Evolutionary conservation across 2,329 filamentous ascomycete genomes (phyloP).

Genomic region (Neopestalotiopsis sp.): DNA sequence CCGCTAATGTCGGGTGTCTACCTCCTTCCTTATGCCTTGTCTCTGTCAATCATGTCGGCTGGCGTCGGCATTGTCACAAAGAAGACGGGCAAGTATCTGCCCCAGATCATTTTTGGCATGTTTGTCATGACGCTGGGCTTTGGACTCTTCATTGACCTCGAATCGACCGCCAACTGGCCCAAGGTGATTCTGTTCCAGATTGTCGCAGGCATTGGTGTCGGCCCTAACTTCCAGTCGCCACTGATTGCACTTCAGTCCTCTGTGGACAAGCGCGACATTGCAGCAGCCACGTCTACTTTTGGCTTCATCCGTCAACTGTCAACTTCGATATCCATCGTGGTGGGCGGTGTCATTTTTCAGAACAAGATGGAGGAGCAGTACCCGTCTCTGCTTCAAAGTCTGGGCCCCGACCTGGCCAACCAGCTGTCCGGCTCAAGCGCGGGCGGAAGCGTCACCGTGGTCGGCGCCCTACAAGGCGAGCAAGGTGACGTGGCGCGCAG

Average conservation of each 20-base stretch:
- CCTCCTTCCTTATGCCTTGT: conserved; percentile 71
- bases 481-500: conserved; percentile 40
- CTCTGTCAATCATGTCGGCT: conserved; percentile 68
- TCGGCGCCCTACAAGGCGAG: conserved; percentile 47
- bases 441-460: conserved; percentile 54
- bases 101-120: conserved; percentile 64
- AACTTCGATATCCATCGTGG: conserved; percentile 70
- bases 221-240: conserved; percentile 72
- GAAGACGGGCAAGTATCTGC: conserved; percentile 69
- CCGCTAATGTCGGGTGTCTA: conserved; percentile 73
- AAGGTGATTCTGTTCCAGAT: conserved; percentile 67
- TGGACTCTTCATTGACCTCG: conserved; percentile 67
- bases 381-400: conserved; percentile 48
- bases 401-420: conserved; percentile 52
- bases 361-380: conserved; percentile 70
- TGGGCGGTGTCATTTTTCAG: conserved; percentile 81
- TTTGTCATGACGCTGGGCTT: conserved; percentile 66
- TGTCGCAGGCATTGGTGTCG: conserved; percentile 66
- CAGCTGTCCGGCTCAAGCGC: conserved; percentile 56
- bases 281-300: conserved; percentile 71
- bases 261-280: conserved; percentile 66
- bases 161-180: conserved; percentile 56
- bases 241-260: conserved; percentile 71
- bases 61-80: conserved; percentile 61
- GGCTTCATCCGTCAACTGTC: conserved; percentile 72